phyloP scores from a whole-genome alignment of 495 filamentous ascomycete genomes.

The Aspergillus nanangensis region DNA sequence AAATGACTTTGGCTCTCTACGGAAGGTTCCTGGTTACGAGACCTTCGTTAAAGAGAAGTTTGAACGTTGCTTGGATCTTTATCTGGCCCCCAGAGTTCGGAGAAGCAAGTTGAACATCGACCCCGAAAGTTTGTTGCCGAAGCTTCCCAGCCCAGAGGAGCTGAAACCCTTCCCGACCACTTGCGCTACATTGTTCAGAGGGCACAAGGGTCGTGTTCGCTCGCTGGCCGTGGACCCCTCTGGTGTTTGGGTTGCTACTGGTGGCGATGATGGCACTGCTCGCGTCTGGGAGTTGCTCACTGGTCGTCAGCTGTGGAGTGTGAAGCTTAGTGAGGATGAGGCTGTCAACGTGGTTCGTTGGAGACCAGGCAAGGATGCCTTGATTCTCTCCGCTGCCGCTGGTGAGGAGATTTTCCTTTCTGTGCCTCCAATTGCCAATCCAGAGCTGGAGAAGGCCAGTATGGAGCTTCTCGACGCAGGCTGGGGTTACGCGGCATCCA shows the following conservation, averaged over 20 bases:
- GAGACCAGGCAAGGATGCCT: constrained; percentile 77
- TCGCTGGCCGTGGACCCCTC: constrained; percentile 73
- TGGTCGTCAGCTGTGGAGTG: constrained; percentile 83
- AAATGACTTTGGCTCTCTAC: constrained; percentile 71
- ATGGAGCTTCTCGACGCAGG: constrained; percentile 76
- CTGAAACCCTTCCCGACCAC: constrained; percentile 89
- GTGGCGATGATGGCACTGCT: constrained; percentile 91
- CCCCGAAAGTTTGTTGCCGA: constrained; percentile 86
- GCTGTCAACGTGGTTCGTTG: constrained; percentile 84
- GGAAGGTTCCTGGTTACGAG: constrained; percentile 91
- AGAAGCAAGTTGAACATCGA: constrained; percentile 96
- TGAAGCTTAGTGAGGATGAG: constrained; percentile 73
- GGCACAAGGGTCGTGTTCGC: constrained; percentile 85
- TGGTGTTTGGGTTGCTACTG: constrained; percentile 77
- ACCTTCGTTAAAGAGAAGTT: constrained; percentile 91
- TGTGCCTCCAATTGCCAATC: constrained; percentile 66
- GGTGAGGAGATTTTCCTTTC: constrained; percentile 84
- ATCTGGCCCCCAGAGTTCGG: constrained; percentile 86
- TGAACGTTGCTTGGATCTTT: constrained; percentile 90
- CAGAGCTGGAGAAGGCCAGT: constrained; percentile 68
- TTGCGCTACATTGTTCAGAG: constrained; percentile 75
- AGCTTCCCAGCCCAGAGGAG: constrained; percentile 90
- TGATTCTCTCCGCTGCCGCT: constrained; percentile 75
- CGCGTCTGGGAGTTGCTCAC: constrained; percentile 86
- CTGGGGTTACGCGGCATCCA: constrained; percentile 81